Evolutionary conservation across 192 early-diverging fungal species (phyloP), one percentile per base, ranked within the genome.

Genomic region (Rhizophagus clarus): DNA sequence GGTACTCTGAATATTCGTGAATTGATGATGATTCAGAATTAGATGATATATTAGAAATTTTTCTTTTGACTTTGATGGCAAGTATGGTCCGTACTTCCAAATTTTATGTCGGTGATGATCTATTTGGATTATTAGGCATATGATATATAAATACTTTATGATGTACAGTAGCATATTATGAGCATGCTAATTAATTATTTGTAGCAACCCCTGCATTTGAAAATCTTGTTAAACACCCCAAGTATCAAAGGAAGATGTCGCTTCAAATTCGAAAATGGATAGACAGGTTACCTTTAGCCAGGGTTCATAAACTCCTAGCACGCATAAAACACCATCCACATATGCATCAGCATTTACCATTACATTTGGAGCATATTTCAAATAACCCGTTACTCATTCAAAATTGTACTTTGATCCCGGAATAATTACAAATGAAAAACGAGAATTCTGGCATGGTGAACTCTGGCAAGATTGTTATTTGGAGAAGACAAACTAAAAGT

Each of bases 141-240:
- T 24, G n/a, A 28, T 63, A 28, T 63, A 29, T 28, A 63, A 63
- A 12, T 28, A 26, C 6, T 63, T 63, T 63, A 12, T 11, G 12
- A 29, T n/a, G 11, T 63, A 12, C 62, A 63, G 2, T 63, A 28
- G 29, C 29, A 24, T 28, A 63, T 63, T 63, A 47, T 47, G 3
- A 47, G 11, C 45, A 63, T 28, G 11, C 10, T 63, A 1, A 4
- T 12, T 12, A 28, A 28, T 63, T 37, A 42, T 34, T 37, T 74
- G 9, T 74, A 74, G 28, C 72, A 9, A 74, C 72, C 24, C 1
- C n/a, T 37, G 49, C 72, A 24, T 74, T 60, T 74, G 9, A 74
- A 74, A 28, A 74, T 60, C 72, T 74, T 29, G 17, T 74, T 56
- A 29, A 56, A 26, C 22, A 56, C n/a, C 47, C 11, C 3, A 29